phyloP scores from a whole-genome alignment of 768 basidiomycete species.

The Lanmaoa pseudosensibilis region DNA sequence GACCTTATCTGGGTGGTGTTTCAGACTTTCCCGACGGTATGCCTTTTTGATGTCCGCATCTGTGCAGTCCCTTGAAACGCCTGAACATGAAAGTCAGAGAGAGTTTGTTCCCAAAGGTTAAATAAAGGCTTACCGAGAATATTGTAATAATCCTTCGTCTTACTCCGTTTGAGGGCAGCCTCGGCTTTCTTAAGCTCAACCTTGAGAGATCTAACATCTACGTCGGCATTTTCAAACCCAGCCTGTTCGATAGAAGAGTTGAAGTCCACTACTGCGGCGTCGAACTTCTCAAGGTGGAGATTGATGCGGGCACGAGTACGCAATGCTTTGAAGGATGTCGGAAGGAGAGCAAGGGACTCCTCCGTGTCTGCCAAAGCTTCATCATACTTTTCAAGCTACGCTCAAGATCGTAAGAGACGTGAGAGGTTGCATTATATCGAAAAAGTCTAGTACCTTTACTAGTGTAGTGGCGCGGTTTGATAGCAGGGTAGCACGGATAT shows the following conservation, averaged over 20 bases:
- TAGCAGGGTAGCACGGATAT: conserved; percentile 75
- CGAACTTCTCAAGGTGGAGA: conserved; percentile 72
- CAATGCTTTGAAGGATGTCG: conserved; percentile 78
- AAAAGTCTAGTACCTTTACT: conserved; percentile 52
- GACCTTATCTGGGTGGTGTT: conserved; percentile 85
- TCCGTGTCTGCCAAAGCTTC: conserved; percentile 75
- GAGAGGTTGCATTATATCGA: neutral
- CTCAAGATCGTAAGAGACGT: conserved; percentile 7
- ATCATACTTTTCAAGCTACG: conserved; percentile 59
- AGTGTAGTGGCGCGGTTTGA: conserved; percentile 84
- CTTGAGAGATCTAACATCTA: conserved; percentile 60
- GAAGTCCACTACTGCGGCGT: conserved; percentile 72
- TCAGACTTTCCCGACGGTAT: conserved; percentile 83
- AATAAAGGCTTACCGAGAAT: conserved; percentile 48
- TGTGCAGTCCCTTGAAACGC: conserved; percentile 49
- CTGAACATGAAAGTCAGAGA: conserved; percentile 27
- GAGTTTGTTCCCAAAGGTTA: neutral
- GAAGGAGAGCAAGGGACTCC: conserved; percentile 58
- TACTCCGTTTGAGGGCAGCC: conserved; percentile 78
- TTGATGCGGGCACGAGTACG: conserved; percentile 83
- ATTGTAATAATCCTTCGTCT: conserved; percentile 89
- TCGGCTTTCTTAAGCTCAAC: conserved; percentile 80
- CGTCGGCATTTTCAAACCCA: conserved; percentile 58
- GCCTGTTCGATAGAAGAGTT: conserved; percentile 77
- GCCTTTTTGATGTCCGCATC: conserved; percentile 87